Percentiles rank a stretch among this genome's conserved stretches.
These are phyloP conservation scores for Mallotus nudiflorus DNA, from an alignment of 345 rosid genomes.

Conservation along the genomic window DNA sequence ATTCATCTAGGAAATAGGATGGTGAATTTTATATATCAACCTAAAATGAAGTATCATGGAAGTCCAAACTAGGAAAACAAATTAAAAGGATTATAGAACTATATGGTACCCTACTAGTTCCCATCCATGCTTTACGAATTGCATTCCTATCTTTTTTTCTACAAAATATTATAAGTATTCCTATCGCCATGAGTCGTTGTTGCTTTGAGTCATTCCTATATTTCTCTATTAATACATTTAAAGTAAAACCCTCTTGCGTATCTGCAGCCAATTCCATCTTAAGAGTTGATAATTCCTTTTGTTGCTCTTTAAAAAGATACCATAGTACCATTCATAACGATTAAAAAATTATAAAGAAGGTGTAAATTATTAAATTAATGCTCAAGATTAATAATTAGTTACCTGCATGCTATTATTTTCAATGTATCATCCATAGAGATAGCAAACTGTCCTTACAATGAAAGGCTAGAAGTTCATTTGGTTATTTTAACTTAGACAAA, in stretches of 20 bases:
- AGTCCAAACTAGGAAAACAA: neutral
- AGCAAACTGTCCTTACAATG: constrained; percentile 28
- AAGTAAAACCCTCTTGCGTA: constrained; percentile 32
- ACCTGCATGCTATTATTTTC: constrained; percentile 39
- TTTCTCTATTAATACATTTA: constrained; percentile 13
- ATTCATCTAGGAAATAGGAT: no score
- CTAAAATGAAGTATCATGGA: neutral
- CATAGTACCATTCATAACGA: neutral
- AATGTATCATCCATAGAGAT: constrained; percentile 36
- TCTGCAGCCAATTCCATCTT: constrained; percentile 27
- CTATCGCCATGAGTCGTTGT: constrained; percentile 23
- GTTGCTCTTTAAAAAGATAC: constrained; percentile 27
- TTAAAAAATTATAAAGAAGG: neutral
- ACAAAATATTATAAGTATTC: constrained; percentile 26
- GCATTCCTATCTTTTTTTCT: constrained; percentile 31
- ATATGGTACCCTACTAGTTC: constrained; percentile 16
- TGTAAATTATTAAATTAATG: neutral
- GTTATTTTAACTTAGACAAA: neutral
- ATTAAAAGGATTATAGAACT: neutral
- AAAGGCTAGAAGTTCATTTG: neutral
- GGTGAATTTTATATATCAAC: neutral
- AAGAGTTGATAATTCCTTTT: constrained; percentile 29
- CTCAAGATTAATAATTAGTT: neutral
- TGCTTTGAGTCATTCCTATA: constrained; percentile 19
- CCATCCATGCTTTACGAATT: constrained; percentile 38